phyloP scores from a whole-genome alignment of 352 stramenopile species.

The Globisporangium perplexum region DNA sequence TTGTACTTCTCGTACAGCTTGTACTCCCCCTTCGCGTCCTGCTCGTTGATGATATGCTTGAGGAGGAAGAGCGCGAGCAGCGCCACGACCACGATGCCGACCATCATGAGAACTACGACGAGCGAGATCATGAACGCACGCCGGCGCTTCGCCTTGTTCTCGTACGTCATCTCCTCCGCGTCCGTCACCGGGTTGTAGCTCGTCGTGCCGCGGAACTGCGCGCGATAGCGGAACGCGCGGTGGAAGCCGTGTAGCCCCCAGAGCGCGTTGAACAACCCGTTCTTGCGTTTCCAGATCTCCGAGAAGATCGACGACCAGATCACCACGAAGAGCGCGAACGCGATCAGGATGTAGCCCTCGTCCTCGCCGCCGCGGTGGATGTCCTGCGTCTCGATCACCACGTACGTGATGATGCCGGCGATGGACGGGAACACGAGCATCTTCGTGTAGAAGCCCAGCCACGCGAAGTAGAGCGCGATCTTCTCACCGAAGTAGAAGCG shows the following conservation, averaged over 20 bases:
- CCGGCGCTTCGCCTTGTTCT: conserved; percentile 47
- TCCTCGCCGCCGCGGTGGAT: conserved; percentile 30
- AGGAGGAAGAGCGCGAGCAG: conserved; percentile 65
- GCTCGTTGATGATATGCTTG: conserved; percentile 70
- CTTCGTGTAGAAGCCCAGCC: conserved; percentile 92
- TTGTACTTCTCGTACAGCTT: conserved; percentile 29
- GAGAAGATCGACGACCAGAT: conserved; percentile 87
- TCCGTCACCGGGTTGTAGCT: conserved; percentile 66
- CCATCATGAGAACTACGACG: conserved; percentile 66
- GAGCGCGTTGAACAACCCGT: conserved; percentile 71
- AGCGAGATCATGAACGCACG: conserved; percentile 54
- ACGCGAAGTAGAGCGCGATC: conserved; percentile 90
- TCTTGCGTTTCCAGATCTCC: conserved; percentile 88
- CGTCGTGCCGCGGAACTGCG: conserved; percentile 81
- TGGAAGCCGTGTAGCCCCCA: conserved; percentile 84
- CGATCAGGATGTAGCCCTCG: conserved; percentile 67
- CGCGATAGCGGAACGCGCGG: conserved; percentile 61
- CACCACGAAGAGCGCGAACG: conserved; percentile 81
- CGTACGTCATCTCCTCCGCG: conserved; percentile 58
- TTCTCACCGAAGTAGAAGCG: conserved; percentile 90
- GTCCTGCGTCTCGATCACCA: conserved; percentile 41
- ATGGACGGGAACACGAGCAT: conserved; percentile 83
- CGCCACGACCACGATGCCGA: conserved; percentile 63
- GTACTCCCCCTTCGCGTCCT: conserved; percentile 20
- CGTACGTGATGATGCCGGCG: conserved; percentile 73